Evolutionary conservation across 768 basidiomycete genomes (phyloP).

Genomic region (Leccinellum albellum): DNA sequence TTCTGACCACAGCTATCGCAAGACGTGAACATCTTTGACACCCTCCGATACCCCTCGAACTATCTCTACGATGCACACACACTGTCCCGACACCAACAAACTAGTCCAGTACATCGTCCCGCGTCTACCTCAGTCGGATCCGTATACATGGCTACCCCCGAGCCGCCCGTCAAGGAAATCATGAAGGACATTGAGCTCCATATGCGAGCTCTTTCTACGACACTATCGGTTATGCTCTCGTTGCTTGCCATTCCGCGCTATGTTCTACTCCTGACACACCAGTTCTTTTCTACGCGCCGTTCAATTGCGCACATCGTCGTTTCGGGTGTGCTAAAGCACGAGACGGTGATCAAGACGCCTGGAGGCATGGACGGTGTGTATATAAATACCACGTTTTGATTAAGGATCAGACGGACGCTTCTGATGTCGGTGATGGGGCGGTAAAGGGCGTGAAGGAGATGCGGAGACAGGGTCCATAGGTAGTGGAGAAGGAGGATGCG

Average conservation of each 20-base stretch:
- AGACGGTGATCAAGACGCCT: constrained; percentile 88
- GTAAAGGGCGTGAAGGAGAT: constrained; percentile 36
- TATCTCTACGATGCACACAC: constrained; percentile 96
- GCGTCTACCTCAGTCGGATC: constrained; percentile 96
- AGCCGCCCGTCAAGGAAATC: constrained; percentile 93
- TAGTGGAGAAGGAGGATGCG: constrained; percentile 80
- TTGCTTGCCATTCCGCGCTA: too few relatives aligned
- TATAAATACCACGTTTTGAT: constrained; percentile 88
- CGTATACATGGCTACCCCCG: constrained; percentile 97
- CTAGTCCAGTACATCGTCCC: constrained; percentile 99
- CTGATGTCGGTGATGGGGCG: too few relatives aligned
- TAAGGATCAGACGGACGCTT: constrained; percentile 70
- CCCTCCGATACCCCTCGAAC: constrained; percentile 88
- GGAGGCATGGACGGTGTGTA: constrained; percentile 94
- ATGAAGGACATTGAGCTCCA: too few relatives aligned
- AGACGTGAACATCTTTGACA: constrained; percentile 99
- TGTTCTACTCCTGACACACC: constrained; percentile 74
- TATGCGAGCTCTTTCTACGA: too few relatives aligned
- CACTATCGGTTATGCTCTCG: constrained; percentile 97
- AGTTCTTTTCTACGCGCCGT: constrained; percentile 86
- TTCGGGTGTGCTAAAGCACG: constrained; percentile 92
- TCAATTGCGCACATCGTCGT: constrained; percentile 94
- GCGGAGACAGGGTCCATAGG: constrained; percentile 57
- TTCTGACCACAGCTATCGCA: background rate
- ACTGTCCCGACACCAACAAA: constrained; percentile 92